phyloP scores from a whole-genome alignment of 495 filamentous ascomycete species.

The Rostrohypoxylon terebratum region DNA sequence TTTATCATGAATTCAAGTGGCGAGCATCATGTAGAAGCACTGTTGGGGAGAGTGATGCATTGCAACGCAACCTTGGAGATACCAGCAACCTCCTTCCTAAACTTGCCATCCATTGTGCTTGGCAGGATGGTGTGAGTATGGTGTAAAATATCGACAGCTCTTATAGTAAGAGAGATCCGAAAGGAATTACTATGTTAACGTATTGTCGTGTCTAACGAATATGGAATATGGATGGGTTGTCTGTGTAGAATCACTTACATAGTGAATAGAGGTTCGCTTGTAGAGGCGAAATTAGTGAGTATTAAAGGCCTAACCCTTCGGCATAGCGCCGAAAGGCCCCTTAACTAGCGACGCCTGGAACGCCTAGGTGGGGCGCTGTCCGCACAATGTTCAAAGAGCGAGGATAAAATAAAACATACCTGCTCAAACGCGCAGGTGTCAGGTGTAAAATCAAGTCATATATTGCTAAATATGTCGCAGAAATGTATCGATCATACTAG shows the following conservation, averaged over 20 bases:
- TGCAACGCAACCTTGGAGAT: constrained; percentile 27
- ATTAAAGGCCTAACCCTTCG: too few relatives aligned
- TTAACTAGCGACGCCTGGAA: too few relatives aligned
- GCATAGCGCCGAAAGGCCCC: too few relatives aligned
- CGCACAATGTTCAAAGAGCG: background rate
- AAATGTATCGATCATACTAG: background rate
- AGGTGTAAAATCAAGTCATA: background rate
- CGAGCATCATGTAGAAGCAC: background rate
- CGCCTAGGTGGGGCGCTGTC: background rate
- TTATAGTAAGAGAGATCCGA: background rate
- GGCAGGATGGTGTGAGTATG: constrained; percentile 32
- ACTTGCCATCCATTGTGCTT: constrained; percentile 15
- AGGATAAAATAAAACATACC: background rate
- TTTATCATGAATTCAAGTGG: constrained; percentile 13
- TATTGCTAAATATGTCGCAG: background rate
- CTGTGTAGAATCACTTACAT: too few relatives aligned
- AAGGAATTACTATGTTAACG: background rate
- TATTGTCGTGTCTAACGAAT: background rate
- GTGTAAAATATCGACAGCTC: constrained; percentile 32
- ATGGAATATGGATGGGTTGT: background rate
- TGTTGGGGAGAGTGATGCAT: constrained; percentile 11
- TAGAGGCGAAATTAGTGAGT: too few relatives aligned
- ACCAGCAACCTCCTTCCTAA: constrained; percentile 28
- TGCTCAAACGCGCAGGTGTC: background rate
- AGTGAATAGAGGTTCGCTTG: too few relatives aligned